Conservation (phyloP, 768 basidiomycete genomes). For the Sutorius australiensis region DNA sequence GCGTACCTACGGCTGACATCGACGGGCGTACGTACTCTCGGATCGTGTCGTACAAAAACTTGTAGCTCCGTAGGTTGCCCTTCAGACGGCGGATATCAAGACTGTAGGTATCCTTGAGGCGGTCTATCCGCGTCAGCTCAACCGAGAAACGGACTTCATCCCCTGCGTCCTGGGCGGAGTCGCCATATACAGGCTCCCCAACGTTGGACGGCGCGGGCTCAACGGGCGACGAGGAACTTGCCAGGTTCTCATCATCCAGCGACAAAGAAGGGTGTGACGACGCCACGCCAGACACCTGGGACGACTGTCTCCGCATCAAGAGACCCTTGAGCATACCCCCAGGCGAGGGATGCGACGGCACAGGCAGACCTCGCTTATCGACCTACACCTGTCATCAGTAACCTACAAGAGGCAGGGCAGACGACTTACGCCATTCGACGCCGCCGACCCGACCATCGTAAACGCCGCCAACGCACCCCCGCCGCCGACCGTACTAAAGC, state of each 20-base stretch:
- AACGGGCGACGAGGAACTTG: constrained; percentile 22
- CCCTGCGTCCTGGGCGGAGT: constrained; percentile 73
- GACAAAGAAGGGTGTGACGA: constrained; percentile 45
- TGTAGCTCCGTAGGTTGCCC: constrained; percentile 90
- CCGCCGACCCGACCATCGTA: constrained; percentile 76
- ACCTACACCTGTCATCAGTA: constrained; percentile 45
- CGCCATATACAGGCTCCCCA: constrained; percentile 72
- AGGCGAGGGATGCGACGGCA: constrained; percentile 73
- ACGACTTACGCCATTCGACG: constrained; percentile 75
- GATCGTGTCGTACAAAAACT: constrained; percentile 84
- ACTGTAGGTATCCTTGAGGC: constrained; percentile 86
- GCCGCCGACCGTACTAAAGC: constrained; percentile 37
- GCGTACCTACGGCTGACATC: not conserved
- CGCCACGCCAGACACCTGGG: constrained; percentile 54
- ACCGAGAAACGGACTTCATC: constrained; percentile 97
- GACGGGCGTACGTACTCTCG: constrained; percentile 61
- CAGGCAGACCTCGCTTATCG: constrained; percentile 83
- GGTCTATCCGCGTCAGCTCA: constrained; percentile 87
- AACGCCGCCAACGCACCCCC: constrained; percentile 63
- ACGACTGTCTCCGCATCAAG: constrained; percentile 86
- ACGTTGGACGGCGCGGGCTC: constrained; percentile 37
- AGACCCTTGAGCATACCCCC: constrained; percentile 82
- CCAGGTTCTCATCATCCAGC: constrained; percentile 41
- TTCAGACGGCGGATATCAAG: constrained; percentile 90
- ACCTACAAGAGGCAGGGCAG: not conserved